Percentiles rank a stretch among this genome's conserved stretches.
phyloP scores from a whole-genome alignment of 345 rosid genomes.

The Salix caprea region DNA sequence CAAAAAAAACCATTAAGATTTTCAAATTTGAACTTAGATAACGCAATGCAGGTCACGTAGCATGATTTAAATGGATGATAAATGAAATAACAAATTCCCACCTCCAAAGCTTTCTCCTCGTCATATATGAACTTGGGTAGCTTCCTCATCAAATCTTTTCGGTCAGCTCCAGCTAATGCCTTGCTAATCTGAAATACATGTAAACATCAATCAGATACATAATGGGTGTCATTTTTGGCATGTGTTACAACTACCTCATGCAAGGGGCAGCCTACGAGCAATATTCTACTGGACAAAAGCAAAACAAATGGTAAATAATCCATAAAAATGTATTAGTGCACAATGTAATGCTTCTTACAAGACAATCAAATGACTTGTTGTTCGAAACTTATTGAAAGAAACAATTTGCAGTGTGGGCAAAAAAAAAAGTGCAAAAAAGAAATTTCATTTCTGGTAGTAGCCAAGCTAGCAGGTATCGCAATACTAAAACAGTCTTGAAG shows the following conservation, averaged over 20 bases:
- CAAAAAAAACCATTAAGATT: neutral
- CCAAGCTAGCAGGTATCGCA: neutral
- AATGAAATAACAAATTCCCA: conserved; percentile 9
- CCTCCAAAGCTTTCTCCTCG: conserved; percentile 54
- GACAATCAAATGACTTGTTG: neutral
- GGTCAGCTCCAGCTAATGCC: conserved; percentile 37
- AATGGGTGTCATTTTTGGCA: neutral
- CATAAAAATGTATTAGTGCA: neutral
- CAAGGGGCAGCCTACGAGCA: neutral
- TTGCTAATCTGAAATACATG: conserved; percentile 30
- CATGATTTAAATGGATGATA: neutral
- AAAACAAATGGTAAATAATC: neutral
- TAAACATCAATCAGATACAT: neutral
- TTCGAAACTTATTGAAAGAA: too few species aligned
- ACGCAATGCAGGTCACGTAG: neutral
- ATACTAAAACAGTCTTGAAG: neutral
- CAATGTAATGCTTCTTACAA: neutral
- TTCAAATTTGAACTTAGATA: neutral
- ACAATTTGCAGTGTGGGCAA: neutral
- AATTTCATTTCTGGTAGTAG: neutral
- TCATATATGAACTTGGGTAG: conserved; percentile 49
- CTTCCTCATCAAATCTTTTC: conserved; percentile 44
- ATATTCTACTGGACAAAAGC: neutral
- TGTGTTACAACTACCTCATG: neutral
- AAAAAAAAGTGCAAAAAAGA: neutral